Base-by-base conservation (phyloP, 2,329 filamentous ascomycete genomes). In the Penicillium sp. region DNA sequence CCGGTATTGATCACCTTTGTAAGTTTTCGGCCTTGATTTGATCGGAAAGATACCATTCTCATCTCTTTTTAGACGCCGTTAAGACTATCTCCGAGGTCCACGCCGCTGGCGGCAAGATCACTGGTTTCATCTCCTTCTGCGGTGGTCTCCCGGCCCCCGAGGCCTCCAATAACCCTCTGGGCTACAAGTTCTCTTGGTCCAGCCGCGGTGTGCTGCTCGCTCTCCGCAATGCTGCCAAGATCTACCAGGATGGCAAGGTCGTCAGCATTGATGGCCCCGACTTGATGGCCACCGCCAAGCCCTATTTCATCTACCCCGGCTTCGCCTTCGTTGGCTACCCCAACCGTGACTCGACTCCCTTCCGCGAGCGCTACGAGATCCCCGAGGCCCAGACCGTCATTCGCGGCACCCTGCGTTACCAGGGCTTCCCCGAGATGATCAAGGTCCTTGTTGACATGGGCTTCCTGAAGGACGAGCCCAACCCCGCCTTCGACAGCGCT, bases 311-410 rank as follows among this genome's bases (percentile, higher is more conserved):
- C 82, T 96, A 93, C 82, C 90, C 91, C 38, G 91, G 92, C 61
- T 97, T 88, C 77, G 89, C 90, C 55, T 94, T 96, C 71, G 93
- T 97, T 68, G 92, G 90, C 45, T 98, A 98, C 81, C 90, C 91
- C 60, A 98, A 98, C 87, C 85, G 93, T 70, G 93, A 98, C 80
- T 93, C 89, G 22, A 95, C 91, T 16, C 84, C 86, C 8, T 98
- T 95, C 87, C 89, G 87, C 74, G 89, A 96, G 83, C 87, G 91
- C 65, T 97, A 97, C 85, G 81, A 87, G 78, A 97, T 97, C 73
- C 93, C 93, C 55, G 94, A 98, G 82, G 92, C 92, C 14, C 80
- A 96, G 79, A 97, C 91, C 55, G 87, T 97, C 71, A 83, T 97
- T 75, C 86, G 92, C 55, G 91, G 91, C 64, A 96, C 93, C 33